Percentiles rank a stretch among this genome's conserved stretches.
These are phyloP conservation scores for Boletus insuetus DNA, from an alignment of 768 basidiomycete species.

Conservation along the genomic window DNA sequence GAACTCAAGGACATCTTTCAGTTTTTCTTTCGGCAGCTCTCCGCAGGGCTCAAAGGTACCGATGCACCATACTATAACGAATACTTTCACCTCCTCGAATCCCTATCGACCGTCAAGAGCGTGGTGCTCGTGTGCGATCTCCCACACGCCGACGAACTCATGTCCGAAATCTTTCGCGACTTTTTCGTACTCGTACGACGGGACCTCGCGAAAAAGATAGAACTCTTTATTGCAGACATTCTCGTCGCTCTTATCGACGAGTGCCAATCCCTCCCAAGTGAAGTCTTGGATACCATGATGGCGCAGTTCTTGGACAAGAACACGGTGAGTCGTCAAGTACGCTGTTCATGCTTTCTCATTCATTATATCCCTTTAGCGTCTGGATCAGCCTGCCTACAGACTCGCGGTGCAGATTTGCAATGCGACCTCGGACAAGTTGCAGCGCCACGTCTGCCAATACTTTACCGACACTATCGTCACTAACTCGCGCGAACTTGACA, in stretches of 20 bases:
- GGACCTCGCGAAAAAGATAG: constrained; percentile 74
- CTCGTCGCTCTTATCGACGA: constrained; percentile 90
- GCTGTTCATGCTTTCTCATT: neutral
- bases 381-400: constrained; percentile 74
- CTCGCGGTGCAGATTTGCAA: constrained; percentile 87
- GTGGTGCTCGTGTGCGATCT: constrained; percentile 93
- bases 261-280: constrained; percentile 66
- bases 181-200: constrained; percentile 80
- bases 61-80: constrained; percentile 87
- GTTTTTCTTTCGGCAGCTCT: constrained; percentile 90
- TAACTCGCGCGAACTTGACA: constrained; percentile 52
- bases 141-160: constrained; percentile 80
- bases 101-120: constrained; percentile 90
- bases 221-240: constrained; percentile 85
- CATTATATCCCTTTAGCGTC: constrained; percentile 39
- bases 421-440: constrained; percentile 77
- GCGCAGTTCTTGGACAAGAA: constrained; percentile 83
- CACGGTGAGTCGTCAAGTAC: constrained; percentile 45
- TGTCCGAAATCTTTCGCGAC: constrained; percentile 78
- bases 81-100: constrained; percentile 94
- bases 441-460: constrained; percentile 86
- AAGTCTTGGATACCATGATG: constrained; percentile 79
- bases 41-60: constrained; percentile 65
- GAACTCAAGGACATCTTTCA: constrained; percentile 96
- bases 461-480: constrained; percentile 86